These are phyloP conservation scores for Craterostigma plantagineum DNA, from an alignment of 257 asterid species.

Conservation along the genomic window DNA sequence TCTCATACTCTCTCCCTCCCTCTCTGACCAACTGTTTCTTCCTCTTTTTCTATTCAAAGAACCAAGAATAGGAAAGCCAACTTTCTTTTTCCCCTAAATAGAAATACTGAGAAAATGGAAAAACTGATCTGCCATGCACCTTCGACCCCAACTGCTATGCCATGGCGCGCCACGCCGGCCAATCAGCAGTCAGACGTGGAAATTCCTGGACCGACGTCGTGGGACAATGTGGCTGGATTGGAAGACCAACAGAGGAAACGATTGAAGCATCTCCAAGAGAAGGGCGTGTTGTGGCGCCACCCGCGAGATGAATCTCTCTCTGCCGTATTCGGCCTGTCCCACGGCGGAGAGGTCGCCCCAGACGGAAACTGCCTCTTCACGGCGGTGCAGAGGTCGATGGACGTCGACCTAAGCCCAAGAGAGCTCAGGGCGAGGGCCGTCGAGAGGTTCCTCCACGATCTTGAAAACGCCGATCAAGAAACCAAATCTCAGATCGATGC, in stretches of 20 bases:
- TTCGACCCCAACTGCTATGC: conserved; percentile 67
- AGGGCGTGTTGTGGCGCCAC: conserved; percentile 86
- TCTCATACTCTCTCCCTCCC: too few relatives aligned
- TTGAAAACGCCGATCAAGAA: conserved; percentile 42
- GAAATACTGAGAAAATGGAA: conserved; percentile 30
- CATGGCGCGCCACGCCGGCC: conserved; percentile 75
- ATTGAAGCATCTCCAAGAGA: conserved; percentile 32
- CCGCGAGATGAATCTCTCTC: conserved; percentile 33
- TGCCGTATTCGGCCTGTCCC: conserved; percentile 43
- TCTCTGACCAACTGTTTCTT: too few relatives aligned
- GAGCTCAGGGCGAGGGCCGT: conserved; percentile 63
- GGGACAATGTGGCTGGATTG: conserved; percentile 66
- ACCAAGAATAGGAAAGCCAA: too few relatives aligned
- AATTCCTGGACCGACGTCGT: conserved; percentile 20
- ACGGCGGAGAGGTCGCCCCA: conserved; percentile 87
- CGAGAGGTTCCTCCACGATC: conserved; percentile 56
- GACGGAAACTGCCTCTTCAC: conserved; percentile 87
- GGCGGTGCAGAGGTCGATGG: conserved; percentile 58
- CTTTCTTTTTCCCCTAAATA: too few relatives aligned
- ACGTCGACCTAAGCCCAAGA: conserved; percentile 29
- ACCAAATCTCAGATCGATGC: conserved; percentile 31
- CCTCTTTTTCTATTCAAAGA: too few relatives aligned
- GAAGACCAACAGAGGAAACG: conserved; percentile 74
- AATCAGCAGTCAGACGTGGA: conserved; percentile 41
- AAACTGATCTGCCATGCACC: conserved; percentile 80